A percentile compares a stretch with the other conserved stretches of the same genome.
These are phyloP conservation scores for Protomyces inundatus DNA, from an alignment of 1,139 yeast genomes.

Conservation along the genomic window DNA sequence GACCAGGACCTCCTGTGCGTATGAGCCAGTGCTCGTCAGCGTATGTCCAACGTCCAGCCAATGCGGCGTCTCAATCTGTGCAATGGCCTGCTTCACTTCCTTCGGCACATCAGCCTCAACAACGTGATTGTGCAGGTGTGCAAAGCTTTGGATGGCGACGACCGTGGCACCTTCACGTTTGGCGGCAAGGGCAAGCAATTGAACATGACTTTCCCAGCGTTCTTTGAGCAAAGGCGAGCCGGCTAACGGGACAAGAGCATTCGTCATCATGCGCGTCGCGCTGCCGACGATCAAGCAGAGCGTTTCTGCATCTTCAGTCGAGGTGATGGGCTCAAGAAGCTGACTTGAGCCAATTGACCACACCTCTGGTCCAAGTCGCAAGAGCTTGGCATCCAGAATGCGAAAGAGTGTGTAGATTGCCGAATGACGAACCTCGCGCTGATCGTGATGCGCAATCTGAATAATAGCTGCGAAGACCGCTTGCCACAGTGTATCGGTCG, in stretches of 20 bases:
- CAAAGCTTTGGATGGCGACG: not conserved
- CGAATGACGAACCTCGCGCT: conserved; percentile 21
- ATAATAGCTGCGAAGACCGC: conserved; percentile 12
- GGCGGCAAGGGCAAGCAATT: not conserved
- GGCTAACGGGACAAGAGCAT: not conserved
- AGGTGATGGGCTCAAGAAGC: not conserved
- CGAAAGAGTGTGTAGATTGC: conserved; percentile 24
- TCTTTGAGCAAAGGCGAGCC: not conserved
- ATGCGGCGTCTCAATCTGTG: not conserved
- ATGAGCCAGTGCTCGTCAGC: not conserved
- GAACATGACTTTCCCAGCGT: not conserved
- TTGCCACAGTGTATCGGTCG: conserved; percentile 13
- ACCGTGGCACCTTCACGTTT: not conserved
- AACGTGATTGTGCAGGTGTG: not conserved
- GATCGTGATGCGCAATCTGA: conserved; percentile 15
- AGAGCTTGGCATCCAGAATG: not conserved
- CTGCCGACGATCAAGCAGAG: not conserved
- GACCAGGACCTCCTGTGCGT: not conserved
- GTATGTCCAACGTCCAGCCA: not conserved
- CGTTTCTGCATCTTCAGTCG: not conserved
- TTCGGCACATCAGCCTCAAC: not conserved
- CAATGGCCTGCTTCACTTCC: not conserved
- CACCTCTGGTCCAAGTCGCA: not conserved
- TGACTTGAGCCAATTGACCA: not conserved
- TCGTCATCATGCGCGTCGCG: not conserved